Evolutionary conservation across 305 asterid genomes (phyloP), one percentile per base, ranked within the genome.

Genomic region (Fraxinus velutina): DNA sequence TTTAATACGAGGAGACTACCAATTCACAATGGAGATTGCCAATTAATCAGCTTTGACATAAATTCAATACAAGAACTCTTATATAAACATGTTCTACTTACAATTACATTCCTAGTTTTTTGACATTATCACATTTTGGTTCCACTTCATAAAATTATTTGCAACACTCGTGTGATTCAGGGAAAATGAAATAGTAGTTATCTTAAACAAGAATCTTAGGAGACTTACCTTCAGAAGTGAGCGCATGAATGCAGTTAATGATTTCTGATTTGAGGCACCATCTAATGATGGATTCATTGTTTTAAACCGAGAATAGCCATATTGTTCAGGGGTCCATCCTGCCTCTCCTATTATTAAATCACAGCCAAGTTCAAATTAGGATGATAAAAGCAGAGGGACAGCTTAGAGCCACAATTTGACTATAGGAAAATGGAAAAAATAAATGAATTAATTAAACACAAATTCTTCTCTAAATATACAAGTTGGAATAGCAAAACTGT

Each of bases 321-420:
- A 96, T 81, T 94, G 97, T 82, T 96, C 99, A 79, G 97, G 89
- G 71, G 93, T 94, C 98, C 97, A 96, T 60, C 99, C 99, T 73
- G 99, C 99, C 87, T 94, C 98, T 79, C 92, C 99, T 94, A 81
- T 85, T 73, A 74, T 71, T 76, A 87, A 68, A 83, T 83, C 81
- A 78, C 36, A 76, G 79, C 37, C 66, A 87, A 88, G 80, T 84
- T 70, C 82, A 87, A 82, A 86, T 81, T 83, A 80, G 78, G 85
- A 84, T 70, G 21, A 6, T 37, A 32, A 44, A 80, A 39, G 42
- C 12, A 22, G 39, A 34, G 62, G 75, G 62, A 73, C 80, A 60
- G 27, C 80, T 78, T 27, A 80, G 37, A 50, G 44, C 15, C 34
- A 75, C 79, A 71, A 70, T 9, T 12, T 22, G 64, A 42, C 68